phyloP scores from a whole-genome alignment of 352 stramenopile species.

The Phytophthora foliorum region DNA sequence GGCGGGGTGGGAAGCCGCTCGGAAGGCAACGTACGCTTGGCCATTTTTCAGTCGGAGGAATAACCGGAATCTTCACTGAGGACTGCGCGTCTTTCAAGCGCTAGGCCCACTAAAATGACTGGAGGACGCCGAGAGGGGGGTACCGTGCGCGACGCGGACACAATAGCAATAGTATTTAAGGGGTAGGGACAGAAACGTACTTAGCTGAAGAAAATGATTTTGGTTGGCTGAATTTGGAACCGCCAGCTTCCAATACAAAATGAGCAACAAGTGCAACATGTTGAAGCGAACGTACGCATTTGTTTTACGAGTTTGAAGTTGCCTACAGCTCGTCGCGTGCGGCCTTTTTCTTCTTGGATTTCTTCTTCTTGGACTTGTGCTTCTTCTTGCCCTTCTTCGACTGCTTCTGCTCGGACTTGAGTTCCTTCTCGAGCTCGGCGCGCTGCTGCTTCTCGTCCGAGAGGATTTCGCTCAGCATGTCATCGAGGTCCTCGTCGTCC shows the following conservation, averaged over 20 bases:
- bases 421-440: constrained; percentile 58
- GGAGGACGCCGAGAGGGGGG: constrained; percentile 38
- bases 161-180: constrained; percentile 27
- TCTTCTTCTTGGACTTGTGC: constrained; percentile 64
- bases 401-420: constrained; percentile 48
- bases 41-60: constrained; percentile 90
- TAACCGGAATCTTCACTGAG: constrained; percentile 61
- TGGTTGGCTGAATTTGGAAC: constrained; percentile 24
- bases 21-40: constrained; percentile 77
- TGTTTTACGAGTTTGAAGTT: too few species aligned
- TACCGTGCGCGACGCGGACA: constrained; percentile 45
- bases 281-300: neutral
- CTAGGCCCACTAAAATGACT: constrained; percentile 46
- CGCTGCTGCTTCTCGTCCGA: constrained; percentile 72
- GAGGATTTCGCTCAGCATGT: constrained; percentile 81
- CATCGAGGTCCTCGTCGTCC: constrained; percentile 66
- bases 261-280: neutral
- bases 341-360: constrained; percentile 61
- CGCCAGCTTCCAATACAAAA: neutral
- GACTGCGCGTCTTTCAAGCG: constrained; percentile 13
- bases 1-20: too few species aligned
- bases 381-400: constrained; percentile 60
- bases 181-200: constrained; percentile 5
- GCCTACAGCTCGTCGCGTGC: constrained; percentile 67
- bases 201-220: neutral